Evolutionary conservation across 1,284 basidiomycete genomes (phyloP), one percentile per base, ranked within the genome.

Genomic region (Sanghuangporus baumii): DNA sequence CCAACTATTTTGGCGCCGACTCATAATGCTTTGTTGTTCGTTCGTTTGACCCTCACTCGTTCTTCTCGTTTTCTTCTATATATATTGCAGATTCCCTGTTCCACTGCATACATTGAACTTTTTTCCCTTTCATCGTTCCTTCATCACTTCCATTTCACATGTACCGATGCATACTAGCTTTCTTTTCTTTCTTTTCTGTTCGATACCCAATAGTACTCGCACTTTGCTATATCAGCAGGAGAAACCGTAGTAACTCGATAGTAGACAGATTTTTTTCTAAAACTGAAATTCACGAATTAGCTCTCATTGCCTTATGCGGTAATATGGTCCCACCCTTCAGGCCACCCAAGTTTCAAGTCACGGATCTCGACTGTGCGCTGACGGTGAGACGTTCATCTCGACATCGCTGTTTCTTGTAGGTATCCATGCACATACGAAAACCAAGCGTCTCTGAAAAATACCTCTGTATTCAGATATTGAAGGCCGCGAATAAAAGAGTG

Each of bases 131-230:
- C 37, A 46, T 5, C 43, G 6, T 52, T 31, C 51, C 16, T 54
- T 12, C 34, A 46, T 31, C 52, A 46, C 47, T 43, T 46, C 40
- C 31, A 43, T 55, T 31, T 55, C 31, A 40, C 55, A 60, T 64
- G 63, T 64, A 64, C 59, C 59, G 61, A 60, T 52, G 59, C 63
- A 64, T 64, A 23, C 23, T 23, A 43, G 18, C 36, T 57, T 31
- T 50, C 34, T 37, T 48, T 57, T 57, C 38, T 46, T 40, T 46
- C 3, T 31, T 31, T 31, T 31, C 3, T 31, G 26, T 57, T 47
- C 34, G 36, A 65, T 65, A 61, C 60, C 63, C 63, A 56, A 36
- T 57, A 48, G 16, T 20, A 55, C 55, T 52, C 55, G 16, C 51
- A 52, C 47, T 57, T 56, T 57, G 52, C 52, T 37, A 36, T 37